These are phyloP conservation scores for Diaporthe vexans DNA, from an alignment of 2,329 filamentous ascomycete species.

Conservation along the genomic window DNA sequence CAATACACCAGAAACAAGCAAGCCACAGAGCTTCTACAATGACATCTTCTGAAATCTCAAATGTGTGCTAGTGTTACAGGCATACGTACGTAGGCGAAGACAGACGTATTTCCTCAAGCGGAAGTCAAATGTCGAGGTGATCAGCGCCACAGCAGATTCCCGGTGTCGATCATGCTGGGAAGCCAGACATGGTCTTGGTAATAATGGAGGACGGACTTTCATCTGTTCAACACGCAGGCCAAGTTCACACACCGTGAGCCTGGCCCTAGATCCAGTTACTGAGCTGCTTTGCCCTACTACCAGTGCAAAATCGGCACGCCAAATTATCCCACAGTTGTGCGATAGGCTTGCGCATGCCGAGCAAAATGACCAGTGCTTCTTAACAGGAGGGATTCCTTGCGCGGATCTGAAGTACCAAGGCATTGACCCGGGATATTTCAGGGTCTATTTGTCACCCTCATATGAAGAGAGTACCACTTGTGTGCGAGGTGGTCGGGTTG, in stretches of 20 bases:
- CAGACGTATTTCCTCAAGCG: background rate
- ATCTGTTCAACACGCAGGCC: background rate
- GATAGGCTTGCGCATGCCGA: background rate
- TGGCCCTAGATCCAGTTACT: background rate
- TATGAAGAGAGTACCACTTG: background rate
- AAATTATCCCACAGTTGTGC: background rate
- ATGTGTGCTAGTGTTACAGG: too few relatives aligned
- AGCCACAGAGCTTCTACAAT: too few relatives aligned
- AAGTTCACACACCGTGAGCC: background rate
- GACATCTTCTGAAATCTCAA: too few relatives aligned
- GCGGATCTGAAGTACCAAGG: too few relatives aligned
- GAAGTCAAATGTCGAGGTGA: background rate
- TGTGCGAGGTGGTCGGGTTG: too few relatives aligned
- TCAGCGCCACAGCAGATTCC: background rate
- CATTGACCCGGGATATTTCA: background rate
- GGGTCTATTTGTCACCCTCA: background rate
- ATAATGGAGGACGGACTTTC: background rate
- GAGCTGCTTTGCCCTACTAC: background rate
- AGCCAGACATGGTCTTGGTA: background rate
- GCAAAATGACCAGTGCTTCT: too few relatives aligned
- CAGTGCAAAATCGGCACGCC: background rate
- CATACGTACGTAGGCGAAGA: too few relatives aligned
- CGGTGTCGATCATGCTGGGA: conserved; percentile 15
- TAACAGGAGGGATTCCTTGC: background rate
- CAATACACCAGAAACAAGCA: too few relatives aligned